A percentile compares a stretch with the other conserved stretches of the same genome.
Evolutionary conservation across 345 rosid genomes (phyloP).

Genomic region (Kandelia obovata): DNA sequence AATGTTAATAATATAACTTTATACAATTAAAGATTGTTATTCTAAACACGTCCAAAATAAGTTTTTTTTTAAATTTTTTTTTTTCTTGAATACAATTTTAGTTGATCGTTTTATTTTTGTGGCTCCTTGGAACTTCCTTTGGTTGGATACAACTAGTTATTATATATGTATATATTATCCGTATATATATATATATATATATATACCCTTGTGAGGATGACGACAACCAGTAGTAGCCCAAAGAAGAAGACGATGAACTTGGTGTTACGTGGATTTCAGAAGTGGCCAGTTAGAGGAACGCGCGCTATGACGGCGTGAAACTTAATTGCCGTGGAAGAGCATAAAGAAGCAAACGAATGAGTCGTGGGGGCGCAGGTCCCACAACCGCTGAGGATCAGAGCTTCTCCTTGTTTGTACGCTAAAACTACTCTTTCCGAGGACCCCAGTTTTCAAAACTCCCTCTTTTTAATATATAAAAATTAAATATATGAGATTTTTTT

Average conservation of each 20-base stretch:
- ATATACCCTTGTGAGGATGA: too few species aligned
- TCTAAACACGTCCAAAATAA: too few species aligned
- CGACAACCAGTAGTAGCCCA: background rate
- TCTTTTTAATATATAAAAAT: background rate
- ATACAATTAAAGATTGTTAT: too few species aligned
- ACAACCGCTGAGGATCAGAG: background rate
- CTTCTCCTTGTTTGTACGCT: constrained; percentile 38
- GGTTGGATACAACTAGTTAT: too few species aligned
- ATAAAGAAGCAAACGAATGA: background rate
- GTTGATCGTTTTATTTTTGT: too few species aligned
- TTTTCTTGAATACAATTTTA: too few species aligned
- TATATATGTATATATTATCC: too few species aligned
- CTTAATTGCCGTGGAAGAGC: background rate
- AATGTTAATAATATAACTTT: too few species aligned
- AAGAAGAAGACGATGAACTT: background rate
- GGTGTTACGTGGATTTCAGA: background rate
- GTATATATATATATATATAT: too few species aligned
- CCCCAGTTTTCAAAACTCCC: background rate
- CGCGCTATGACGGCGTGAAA: background rate
- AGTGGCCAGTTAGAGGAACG: background rate
- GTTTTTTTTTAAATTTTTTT: too few species aligned
- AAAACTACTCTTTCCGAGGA: constrained; percentile 12
- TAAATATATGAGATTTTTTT: too few species aligned
- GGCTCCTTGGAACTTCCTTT: too few species aligned
- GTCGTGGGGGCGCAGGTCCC: background rate